Evolutionary conservation across 441 rosid species (phyloP), one percentile per base, ranked within the genome.

Genomic region (Caryocar brasiliense): DNA sequence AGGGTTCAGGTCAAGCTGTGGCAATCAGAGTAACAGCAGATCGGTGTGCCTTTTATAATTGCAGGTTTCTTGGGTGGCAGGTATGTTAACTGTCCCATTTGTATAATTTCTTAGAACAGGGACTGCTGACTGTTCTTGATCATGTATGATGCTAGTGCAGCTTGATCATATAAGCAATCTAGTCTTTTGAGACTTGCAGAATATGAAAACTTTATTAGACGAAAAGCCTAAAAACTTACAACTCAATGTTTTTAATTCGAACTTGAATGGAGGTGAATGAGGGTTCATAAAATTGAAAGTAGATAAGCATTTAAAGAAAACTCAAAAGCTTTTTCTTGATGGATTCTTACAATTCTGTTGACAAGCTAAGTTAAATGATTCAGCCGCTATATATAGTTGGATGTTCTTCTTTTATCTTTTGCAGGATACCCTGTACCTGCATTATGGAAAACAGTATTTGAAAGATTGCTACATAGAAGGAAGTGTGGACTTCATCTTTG

Each of bases 1-100:
- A 92, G 97, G 99, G 97, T 60, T 92, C 99, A 41, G 93, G 93
- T 18, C 99, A 92, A 78, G 97, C 93, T 47, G 99, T 92, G 58
- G 97, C 97, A 6, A 67, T 88, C 43, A 68, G 99, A 62, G 86
- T 86, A 44, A 93, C 99, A 9, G 96, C 97, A 40, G 96, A 93
- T 62, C 78, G 96, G 39, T 86, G 97, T 40, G 95, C 95, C 7
- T 93, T 93, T 70, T 93, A 86, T 58, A 80, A 83, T 40, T 93
- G 99, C 76, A 72, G 95, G 54, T 86, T 89, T 66, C 97, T 93
- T 2, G 95, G 97, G 2, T 93, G 97, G 97, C 97, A 86, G 99
- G 99, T 92, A 50, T 8, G 19, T 51, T 27, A 41, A 22, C 28
- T 36, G 17, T 57, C 61, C 30, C 19, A 19, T 30, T 23, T 17